These are phyloP conservation scores for Glycine soja DNA, from an alignment of 306 rosid genomes.

Conservation along the genomic window DNA sequence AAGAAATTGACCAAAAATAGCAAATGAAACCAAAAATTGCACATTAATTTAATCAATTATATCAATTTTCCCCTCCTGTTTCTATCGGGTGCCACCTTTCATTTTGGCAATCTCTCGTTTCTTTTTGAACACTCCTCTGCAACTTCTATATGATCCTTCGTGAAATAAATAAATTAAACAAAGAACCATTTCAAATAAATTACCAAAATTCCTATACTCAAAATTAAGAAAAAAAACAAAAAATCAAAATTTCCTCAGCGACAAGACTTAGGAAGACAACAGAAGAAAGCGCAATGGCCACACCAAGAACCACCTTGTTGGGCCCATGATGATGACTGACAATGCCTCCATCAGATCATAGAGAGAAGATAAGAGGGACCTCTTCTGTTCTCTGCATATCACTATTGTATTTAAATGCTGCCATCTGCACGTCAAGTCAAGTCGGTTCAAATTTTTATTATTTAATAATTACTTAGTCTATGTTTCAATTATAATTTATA, in stretches of 20 bases:
- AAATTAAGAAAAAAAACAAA: constrained; percentile 31
- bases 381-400: too few relatives aligned
- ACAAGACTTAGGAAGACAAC: constrained; percentile 86
- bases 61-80: not conserved
- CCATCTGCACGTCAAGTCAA: too few relatives aligned
- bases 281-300: constrained; percentile 86
- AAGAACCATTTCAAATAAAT: constrained; percentile 21
- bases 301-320: constrained; percentile 86
- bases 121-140: constrained; percentile 22
- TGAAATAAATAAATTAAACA: constrained; percentile 44
- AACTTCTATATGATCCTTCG: constrained; percentile 22
- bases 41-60: constrained; percentile 10
- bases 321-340: constrained; percentile 67
- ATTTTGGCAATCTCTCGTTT: not conserved
- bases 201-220: constrained; percentile 49
- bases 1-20: constrained; percentile 48
- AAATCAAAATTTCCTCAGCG: constrained; percentile 51
- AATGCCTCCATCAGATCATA: constrained; percentile 34
- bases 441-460: too few relatives aligned
- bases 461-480: too few relatives aligned
- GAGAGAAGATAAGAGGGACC: too few relatives aligned
- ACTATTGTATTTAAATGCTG: too few relatives aligned
- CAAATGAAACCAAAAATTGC: not conserved
- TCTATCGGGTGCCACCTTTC: not conserved
- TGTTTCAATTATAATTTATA: too few relatives aligned